These are phyloP conservation scores for Saitozyma sp. DNA, from an alignment of 768 basidiomycete genomes.

Conservation along the genomic window DNA sequence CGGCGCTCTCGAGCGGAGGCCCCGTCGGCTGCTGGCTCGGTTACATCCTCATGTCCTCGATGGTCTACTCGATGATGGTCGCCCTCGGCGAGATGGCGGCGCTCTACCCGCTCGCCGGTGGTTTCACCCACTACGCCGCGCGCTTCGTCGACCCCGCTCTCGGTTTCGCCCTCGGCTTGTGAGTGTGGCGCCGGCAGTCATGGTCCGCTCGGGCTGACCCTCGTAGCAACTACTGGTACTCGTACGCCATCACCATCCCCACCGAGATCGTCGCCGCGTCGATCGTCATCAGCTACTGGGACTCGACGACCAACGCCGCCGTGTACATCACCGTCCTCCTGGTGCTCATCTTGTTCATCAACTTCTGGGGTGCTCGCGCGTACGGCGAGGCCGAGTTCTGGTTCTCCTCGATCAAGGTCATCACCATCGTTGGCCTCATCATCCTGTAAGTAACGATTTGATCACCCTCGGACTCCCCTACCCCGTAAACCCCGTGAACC, in stretches of 20 bases:
- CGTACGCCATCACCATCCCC: constrained; percentile 50
- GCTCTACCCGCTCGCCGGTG: constrained; percentile 50
- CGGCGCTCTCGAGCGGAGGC: constrained; percentile 40
- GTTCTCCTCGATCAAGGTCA: constrained; percentile 58
- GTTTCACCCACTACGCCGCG: constrained; percentile 57
- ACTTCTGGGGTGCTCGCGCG: constrained; percentile 53
- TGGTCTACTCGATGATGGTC: constrained; percentile 52
- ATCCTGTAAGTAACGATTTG: constrained; percentile 38
- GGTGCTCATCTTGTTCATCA: constrained; percentile 50
- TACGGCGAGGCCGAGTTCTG: constrained; percentile 63
- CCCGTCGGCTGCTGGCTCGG: constrained; percentile 49
- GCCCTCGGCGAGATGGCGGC: constrained; percentile 49
- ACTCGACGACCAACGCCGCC: constrained; percentile 36
- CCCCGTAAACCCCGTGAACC: too few relatives aligned
- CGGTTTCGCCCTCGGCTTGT: constrained; percentile 44
- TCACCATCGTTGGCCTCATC: constrained; percentile 55
- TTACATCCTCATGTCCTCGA: constrained; percentile 47
- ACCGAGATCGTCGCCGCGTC: constrained; percentile 41
- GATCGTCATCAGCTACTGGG: constrained; percentile 51
- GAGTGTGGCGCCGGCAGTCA: neutral
- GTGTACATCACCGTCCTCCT: constrained; percentile 54
- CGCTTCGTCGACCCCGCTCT: constrained; percentile 54
- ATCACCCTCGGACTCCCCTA: too few relatives aligned
- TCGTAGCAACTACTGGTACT: constrained; percentile 48
- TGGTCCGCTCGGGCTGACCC: constrained; percentile 14